Evolutionary conservation across 805 yeast genomes (phyloP).

Genomic region (Metschnikowia lunata): DNA sequence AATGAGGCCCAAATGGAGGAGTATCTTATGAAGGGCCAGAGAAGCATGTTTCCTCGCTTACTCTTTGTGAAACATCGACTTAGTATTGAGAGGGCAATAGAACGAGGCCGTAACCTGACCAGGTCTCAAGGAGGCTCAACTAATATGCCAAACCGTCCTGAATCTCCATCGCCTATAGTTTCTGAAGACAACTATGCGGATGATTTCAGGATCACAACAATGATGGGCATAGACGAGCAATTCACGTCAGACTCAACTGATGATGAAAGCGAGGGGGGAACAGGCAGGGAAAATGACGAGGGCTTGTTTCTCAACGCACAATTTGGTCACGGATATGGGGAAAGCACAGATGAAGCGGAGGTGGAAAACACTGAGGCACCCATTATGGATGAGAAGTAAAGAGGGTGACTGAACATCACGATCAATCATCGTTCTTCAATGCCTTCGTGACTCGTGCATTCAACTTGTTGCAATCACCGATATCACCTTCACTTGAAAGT

Average conservation of each 20-base stretch:
- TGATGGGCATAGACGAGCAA: conserved; percentile 5
- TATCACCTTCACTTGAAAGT: conserved; percentile 19
- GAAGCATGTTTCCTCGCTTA: conserved; percentile 61
- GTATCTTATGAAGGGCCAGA: conserved; percentile 60
- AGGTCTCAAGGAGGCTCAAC: neutral
- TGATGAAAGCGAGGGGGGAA: conserved; percentile 2
- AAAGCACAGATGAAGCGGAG: conserved; percentile 5
- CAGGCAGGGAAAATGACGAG: neutral
- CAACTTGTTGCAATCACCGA: conserved; percentile 26
- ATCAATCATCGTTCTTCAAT: conserved; percentile 3
- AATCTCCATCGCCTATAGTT: conserved; percentile 9
- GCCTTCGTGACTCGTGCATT: conserved; percentile 19
- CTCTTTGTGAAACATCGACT: conserved; percentile 62
- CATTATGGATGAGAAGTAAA: neutral
- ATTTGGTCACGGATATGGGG: conserved; percentile 1
- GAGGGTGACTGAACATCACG: neutral
- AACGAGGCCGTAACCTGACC: conserved; percentile 39
- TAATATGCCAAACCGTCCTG: neutral
- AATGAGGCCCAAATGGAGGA: conserved; percentile 49
- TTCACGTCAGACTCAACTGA: conserved; percentile 11
- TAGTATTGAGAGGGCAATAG: conserved; percentile 61
- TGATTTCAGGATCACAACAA: conserved; percentile 5
- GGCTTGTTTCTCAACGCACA: neutral
- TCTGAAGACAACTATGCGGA: conserved; percentile 11
- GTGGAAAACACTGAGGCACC: neutral